phyloP scores from a whole-genome alignment of 306 rosid species.

The Aeschynomene evenia region DNA sequence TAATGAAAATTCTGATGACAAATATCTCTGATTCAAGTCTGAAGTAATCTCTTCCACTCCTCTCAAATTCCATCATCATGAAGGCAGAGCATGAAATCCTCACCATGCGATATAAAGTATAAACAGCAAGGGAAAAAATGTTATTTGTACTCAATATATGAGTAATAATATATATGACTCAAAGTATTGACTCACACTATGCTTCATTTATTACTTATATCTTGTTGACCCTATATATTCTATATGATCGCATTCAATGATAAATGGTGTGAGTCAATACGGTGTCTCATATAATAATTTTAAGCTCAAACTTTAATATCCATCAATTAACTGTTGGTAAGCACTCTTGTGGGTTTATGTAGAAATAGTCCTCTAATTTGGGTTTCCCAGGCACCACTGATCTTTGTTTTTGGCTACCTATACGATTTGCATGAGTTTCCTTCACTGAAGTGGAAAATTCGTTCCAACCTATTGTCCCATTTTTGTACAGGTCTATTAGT shows the following conservation, averaged over 20 bases:
- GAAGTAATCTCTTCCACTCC: neutral
- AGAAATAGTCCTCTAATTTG: conserved; percentile 78
- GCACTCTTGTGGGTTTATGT: conserved; percentile 79
- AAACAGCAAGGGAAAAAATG: no score
- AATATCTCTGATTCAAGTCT: neutral
- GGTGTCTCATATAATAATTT: no score
- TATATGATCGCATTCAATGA: no score
- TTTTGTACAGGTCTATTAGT: conserved; percentile 51
- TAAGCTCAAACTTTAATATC: neutral
- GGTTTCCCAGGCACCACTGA: conserved; percentile 51
- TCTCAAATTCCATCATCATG: neutral
- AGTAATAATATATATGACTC: no score
- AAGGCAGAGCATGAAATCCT: neutral
- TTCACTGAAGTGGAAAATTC: conserved; percentile 52
- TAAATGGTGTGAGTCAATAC: no score
- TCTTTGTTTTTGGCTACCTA: conserved; percentile 56
- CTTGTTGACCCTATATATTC: no score
- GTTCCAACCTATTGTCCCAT: conserved; percentile 54
- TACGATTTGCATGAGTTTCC: conserved; percentile 49
- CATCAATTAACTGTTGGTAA: neutral
- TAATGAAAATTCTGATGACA: neutral
- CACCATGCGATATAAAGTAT: neutral
- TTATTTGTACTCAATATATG: no score
- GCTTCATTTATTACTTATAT: no score
- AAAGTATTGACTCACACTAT: no score